Evolutionary conservation across 1,139 yeast genomes (phyloP), one percentile per base, ranked within the genome.

Genomic region (Cylindricascospora bacillispora): DNA sequence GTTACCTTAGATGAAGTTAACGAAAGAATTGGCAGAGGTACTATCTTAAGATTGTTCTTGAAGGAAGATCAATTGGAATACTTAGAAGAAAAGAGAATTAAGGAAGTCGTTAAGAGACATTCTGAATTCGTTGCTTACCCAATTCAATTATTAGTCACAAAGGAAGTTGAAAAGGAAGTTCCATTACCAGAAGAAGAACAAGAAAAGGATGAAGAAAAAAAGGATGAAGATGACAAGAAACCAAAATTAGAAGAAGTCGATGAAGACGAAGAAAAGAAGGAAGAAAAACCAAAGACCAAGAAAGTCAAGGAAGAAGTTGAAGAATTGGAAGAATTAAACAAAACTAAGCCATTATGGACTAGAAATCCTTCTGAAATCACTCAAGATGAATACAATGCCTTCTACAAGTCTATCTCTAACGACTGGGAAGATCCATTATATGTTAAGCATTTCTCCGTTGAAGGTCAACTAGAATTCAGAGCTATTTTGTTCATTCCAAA

Each of bases 371-470:
- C 92, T 51, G 99, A 92, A 44, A 93, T 92, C 49, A 74, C 95
- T 47, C 92, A 85, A 70, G 98, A 92, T 47, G 99, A 92, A 68
- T 92, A 92, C 73, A 89, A 92, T 57, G 93, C 97, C 41, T 92
- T 92, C 81, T 92, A 92, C 81, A 92, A 92, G 73, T 83, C 97
- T 32, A 89, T 92, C 56, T 86, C 98, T 36, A 92, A 92, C 66
- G 99, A 92, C 65, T 92, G 98, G 98, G 98, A 89, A 70, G 98
- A 89, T 62, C 99, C 95, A 66, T 76, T 89, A 61, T 97, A 97
- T 47, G 97, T 89, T 51, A 92, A 92, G 76, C 99, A 92, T 70
- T 92, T 92, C 71, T 83, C 95, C 34, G 99, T 92, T 59, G 99
- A 92, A 70, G 99, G 99, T 74, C 98, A 92, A 71, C 77, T 92